Evolutionary conservation across 177 flowering plant genomes (phyloP), one percentile per base, ranked within the genome.

Genomic region (Telopea speciosissima): DNA sequence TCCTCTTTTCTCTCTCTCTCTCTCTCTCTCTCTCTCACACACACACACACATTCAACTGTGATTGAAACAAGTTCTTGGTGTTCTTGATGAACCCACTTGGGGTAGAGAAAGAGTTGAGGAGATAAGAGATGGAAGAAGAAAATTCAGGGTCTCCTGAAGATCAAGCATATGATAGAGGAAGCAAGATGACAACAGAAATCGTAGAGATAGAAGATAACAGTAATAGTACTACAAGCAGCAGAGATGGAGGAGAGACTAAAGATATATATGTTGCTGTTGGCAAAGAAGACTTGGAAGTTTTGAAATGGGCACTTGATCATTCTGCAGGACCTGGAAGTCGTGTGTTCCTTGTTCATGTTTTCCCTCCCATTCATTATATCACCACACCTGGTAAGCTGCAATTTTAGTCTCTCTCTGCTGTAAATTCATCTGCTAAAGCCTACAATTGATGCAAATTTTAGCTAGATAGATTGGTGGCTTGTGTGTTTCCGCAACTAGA

Each of bases 271-370:
- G 61, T 17, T 7, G 61, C 61, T 19, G 61, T 58, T 19, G 61
- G 61, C 61, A 58, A 58, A 58, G 61, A 58, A 1, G 23, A 58
- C 22, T 7, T 58, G 54, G 61, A 58, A 1, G 61, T 58, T 58
- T 6, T 58, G 61, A 58, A 58, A 58, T 58, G 61, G 90, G 84
- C 82, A 52, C 83, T 58, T n/a, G 61, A 58, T 58, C 61, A 58
- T 19, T 24, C 23, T 58, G 61, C n/a, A 13, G 19, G 2, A 49
- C 61, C 61, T 6, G 61, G 24, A 58, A 58, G 5, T n/a, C 22
- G 23, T 0, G 22, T 58, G 1, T 58, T 19, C 61, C 61, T 58
- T 5, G 23, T 58, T 7, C 61, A 58, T 58, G 61, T n/a, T 19
- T 58, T 58, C 19, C 54, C 54, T 11, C 54, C 54, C 17, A 16